A percentile compares a stretch with the other conserved stretches of the same genome.
phyloP scores from a whole-genome alignment of 805 yeast species.

The Maudiozyma turicensis region DNA sequence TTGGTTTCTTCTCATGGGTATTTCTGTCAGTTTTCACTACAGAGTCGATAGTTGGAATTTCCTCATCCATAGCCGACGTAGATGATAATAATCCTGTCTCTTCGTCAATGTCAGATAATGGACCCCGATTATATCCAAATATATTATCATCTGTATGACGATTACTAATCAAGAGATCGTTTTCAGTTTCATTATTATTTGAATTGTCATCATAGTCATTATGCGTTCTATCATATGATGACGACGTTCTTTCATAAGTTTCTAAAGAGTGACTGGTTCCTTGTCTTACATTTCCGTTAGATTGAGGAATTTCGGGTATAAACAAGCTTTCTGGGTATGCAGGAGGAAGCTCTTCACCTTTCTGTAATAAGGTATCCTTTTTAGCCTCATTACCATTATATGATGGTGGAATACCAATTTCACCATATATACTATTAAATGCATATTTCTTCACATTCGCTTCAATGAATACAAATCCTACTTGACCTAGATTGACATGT shows the following conservation, averaged over 20 bases:
- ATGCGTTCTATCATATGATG: slow-evolving; percentile 26
- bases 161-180: too few species aligned
- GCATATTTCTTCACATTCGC: slow-evolving; percentile 84
- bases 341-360: slow-evolving; percentile 69
- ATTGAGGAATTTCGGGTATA: background rate
- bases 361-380: slow-evolving; percentile 50
- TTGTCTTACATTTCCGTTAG: background rate
- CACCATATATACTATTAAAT: slow-evolving; percentile 40
- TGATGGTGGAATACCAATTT: slow-evolving; percentile 38
- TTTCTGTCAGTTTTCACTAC: background rate
- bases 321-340: slow-evolving; percentile 52
- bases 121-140: too few species aligned
- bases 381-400: slow-evolving; percentile 33
- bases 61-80: background rate
- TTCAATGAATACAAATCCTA: slow-evolving; percentile 72
- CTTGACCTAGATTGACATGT: slow-evolving; percentile 66
- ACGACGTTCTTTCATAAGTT: slow-evolving; percentile 28
- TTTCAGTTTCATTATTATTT: background rate
- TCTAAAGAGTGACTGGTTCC: background rate
- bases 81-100: slow-evolving; percentile 1
- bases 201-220: slow-evolving; percentile 10
- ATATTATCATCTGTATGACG: background rate
- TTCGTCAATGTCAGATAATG: background rate
- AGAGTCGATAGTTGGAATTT: background rate
- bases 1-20: background rate